Evolutionary conservation across 371 early-diverging fungal species (phyloP).

Genomic region (Lichtheimia corymbifera): DNA sequence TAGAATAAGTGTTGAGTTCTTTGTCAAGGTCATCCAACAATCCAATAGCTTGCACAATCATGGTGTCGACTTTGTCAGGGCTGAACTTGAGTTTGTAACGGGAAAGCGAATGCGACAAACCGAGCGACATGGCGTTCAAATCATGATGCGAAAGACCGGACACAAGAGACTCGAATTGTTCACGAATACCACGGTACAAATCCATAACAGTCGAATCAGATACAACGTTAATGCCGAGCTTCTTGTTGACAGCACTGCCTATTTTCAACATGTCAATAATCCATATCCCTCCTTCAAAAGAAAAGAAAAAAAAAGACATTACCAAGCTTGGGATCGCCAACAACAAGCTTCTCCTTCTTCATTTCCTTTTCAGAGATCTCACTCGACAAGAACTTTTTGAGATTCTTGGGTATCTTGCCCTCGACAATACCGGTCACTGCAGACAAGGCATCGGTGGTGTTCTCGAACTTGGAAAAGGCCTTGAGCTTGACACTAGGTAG

Average conservation of each 20-base stretch:
- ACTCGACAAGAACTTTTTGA: slow-evolving; percentile 87
- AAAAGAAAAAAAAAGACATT: slow-evolving; percentile 16
- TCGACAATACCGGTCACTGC: slow-evolving; percentile 94
- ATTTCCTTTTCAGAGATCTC: slow-evolving; percentile 83
- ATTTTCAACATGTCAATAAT: background rate
- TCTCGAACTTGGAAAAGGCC: slow-evolving; percentile 95
- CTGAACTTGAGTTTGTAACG: slow-evolving; percentile 92
- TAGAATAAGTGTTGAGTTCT: slow-evolving; percentile 96
- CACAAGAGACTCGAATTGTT: slow-evolving; percentile 72
- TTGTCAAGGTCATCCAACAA: slow-evolving; percentile 94
- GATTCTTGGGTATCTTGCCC: slow-evolving; percentile 90
- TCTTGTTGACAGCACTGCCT: slow-evolving; percentile 88
- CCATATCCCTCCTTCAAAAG: background rate
- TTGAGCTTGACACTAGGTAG: slow-evolving; percentile 81
- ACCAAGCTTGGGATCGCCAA: slow-evolving; percentile 96
- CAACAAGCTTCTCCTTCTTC: slow-evolving; percentile 88
- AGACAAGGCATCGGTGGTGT: slow-evolving; percentile 94
- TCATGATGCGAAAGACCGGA: slow-evolving; percentile 74
- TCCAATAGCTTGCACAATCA: slow-evolving; percentile 95
- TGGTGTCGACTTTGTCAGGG: slow-evolving; percentile 92
- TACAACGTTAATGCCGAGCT: slow-evolving; percentile 87
- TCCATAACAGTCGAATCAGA: slow-evolving; percentile 86
- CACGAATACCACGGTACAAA: slow-evolving; percentile 93
- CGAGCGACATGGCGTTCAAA: slow-evolving; percentile 84
- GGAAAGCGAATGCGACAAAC: slow-evolving; percentile 81